Conservation (phyloP, 345 rosid genomes). For the Moringa oleifera region DNA sequence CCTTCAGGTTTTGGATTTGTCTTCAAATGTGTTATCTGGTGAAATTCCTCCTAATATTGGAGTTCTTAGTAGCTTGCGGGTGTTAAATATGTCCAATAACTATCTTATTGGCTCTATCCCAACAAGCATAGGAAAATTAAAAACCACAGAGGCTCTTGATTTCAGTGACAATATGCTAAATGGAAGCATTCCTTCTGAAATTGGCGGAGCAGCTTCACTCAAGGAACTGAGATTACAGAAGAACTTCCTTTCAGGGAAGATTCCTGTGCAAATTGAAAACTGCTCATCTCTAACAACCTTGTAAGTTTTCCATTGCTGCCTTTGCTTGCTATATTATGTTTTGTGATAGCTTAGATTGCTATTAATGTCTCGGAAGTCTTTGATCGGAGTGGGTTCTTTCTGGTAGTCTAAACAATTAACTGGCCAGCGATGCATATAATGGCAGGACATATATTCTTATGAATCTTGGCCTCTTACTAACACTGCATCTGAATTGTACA, state of each 20-base stretch:
- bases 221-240: slow-evolving; percentile 53
- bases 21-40: slow-evolving; percentile 67
- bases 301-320: slow-evolving; percentile 40
- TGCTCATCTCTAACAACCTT: slow-evolving; percentile 56
- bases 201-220: slow-evolving; percentile 60
- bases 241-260: slow-evolving; percentile 63
- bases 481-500: slow-evolving; percentile 16
- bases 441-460: neutral
- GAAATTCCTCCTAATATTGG: slow-evolving; percentile 50
- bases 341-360: too few species aligned
- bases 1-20: slow-evolving; percentile 61
- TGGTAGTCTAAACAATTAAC: too few species aligned
- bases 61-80: slow-evolving; percentile 45
- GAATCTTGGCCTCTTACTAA: neutral
- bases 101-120: slow-evolving; percentile 60
- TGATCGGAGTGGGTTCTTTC: too few species aligned
- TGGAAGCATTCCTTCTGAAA: slow-evolving; percentile 64
- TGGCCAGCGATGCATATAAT: neutral
- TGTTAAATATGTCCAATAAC: slow-evolving; percentile 70
- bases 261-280: slow-evolving; percentile 51
- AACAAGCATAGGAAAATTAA: slow-evolving; percentile 45
- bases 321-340: neutral
- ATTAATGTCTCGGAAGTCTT: too few species aligned
- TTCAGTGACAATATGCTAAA: slow-evolving; percentile 60
- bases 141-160: slow-evolving; percentile 45